Evolutionary conservation across 495 filamentous ascomycete genomes (phyloP), one percentile per base, ranked within the genome.

Genomic region (Echria macrotheca): DNA sequence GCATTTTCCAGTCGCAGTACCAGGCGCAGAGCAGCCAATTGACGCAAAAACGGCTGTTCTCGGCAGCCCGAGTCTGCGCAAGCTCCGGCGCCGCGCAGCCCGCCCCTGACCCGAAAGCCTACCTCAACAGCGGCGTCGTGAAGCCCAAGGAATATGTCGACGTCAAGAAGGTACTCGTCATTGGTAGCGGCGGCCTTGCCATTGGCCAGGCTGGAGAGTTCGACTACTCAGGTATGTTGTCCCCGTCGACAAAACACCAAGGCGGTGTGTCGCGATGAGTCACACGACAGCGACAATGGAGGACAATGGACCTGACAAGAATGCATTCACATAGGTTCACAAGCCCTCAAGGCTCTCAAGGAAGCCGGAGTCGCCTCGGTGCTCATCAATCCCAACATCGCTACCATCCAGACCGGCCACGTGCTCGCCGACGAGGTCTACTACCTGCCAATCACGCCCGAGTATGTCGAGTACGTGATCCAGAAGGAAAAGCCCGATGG

Each of bases 141-240:
- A 84, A 84, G 58, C 84, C 81, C 37, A 76, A 71, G 52, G 77
- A 89, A 56, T 66, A 86, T 39, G 84, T 97, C 35, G 83, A 96
- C 71, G 93, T 98, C 47, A 95, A 91, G 75, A 98, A 97, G 75
- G 93, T 97, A n/a, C 75, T 98, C 42, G 87, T 98, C 45, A 87
- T 98, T 63, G 93, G 93, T 31, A 89, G 84, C 69, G 93, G 93
- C 69, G 93, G 93, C 69, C 79, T 98, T 52, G 91, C 89, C 65
- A 98, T 98, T 75, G 93, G 93, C 50, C 93, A 98, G 70, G 93
- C 93, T 49, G 93, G 93, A 70, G 93, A 98, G 70, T 98, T 98
- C 62, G 93, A 98, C 68, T 98, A 98, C 69, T 97, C 94, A 54
- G 93, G 91, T 79, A 81, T 70, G 71, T 71, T 28, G 50, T 51